These are phyloP conservation scores for Wickerhamomyces bisporus DNA, from an alignment of 805 yeast genomes.

Conservation along the genomic window DNA sequence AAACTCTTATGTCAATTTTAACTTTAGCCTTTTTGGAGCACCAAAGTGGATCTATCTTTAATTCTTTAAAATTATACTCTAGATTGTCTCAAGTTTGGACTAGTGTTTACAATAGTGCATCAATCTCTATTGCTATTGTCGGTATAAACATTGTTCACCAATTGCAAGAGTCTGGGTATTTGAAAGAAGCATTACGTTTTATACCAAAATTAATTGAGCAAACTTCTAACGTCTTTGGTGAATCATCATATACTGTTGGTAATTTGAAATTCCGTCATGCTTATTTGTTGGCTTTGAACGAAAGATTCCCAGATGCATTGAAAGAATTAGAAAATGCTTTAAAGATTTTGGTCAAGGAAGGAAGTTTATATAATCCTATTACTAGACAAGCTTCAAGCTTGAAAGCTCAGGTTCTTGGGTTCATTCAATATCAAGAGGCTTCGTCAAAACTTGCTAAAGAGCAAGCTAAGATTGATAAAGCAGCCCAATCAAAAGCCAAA, in stretches of 20 bases:
- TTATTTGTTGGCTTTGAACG: constrained; percentile 47
- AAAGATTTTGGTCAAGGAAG: constrained; percentile 45
- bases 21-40: constrained; percentile 74
- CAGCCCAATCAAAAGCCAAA: constrained; percentile 8
- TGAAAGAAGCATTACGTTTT: constrained; percentile 44
- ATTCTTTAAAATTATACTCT: constrained; percentile 56
- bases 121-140: constrained; percentile 66
- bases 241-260: constrained; percentile 55
- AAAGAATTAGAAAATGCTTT: constrained; percentile 53
- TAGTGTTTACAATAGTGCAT: constrained; percentile 45
- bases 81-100: constrained; percentile 58
- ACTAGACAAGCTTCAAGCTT: constrained; percentile 67
- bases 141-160: constrained; percentile 56
- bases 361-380: constrained; percentile 64
- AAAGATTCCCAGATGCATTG: constrained; percentile 51
- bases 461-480: constrained; percentile 27
- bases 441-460: constrained; percentile 30
- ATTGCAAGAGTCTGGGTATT: constrained; percentile 48
- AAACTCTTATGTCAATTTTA: constrained; percentile 63
- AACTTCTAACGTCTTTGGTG: constrained; percentile 50
- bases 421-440: constrained; percentile 40
- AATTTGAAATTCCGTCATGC: constrained; percentile 65
- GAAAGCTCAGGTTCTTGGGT: constrained; percentile 49
- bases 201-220: constrained; percentile 48
- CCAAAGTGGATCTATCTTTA: constrained; percentile 48